A percentile compares a stretch with the other conserved stretches of the same genome.
Evolutionary conservation across 2,329 filamentous ascomycete species (phyloP).

Genomic region (Aspergillus sp.): DNA sequence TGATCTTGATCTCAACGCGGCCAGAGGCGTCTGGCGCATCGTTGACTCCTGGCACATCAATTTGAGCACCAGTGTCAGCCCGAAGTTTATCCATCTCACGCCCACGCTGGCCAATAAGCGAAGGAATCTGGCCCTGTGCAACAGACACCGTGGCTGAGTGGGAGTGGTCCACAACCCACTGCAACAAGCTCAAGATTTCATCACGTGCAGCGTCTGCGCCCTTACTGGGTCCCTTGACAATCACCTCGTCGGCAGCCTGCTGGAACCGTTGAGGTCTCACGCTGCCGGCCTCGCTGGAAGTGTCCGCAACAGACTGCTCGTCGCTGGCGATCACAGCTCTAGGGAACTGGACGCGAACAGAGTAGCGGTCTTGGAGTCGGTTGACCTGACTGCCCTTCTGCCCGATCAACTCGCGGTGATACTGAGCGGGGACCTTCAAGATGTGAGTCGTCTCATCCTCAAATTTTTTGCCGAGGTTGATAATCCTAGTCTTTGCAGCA

Average conservation of each 20-base stretch:
- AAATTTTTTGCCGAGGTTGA: slow-evolving; percentile 76
- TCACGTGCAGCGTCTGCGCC: slow-evolving; percentile 91
- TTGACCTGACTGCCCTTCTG: slow-evolving; percentile 86
- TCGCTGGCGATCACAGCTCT: slow-evolving; percentile 63
- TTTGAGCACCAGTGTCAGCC: slow-evolving; percentile 80
- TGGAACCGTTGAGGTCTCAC: slow-evolving; percentile 65
- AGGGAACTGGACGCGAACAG: slow-evolving; percentile 95
- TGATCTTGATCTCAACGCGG: slow-evolving; percentile 84
- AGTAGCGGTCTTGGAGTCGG: slow-evolving; percentile 88
- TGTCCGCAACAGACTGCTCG: slow-evolving; percentile 72
- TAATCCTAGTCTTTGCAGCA: slow-evolving; percentile 80
- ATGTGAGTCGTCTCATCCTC: slow-evolving; percentile 88
- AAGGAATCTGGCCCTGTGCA: slow-evolving; percentile 90
- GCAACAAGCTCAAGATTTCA: slow-evolving; percentile 84
- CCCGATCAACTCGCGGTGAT: slow-evolving; percentile 91
- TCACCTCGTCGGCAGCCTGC: slow-evolving; percentile 85
- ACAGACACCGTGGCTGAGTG: slow-evolving; percentile 79
- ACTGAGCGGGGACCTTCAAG: slow-evolving; percentile 91
- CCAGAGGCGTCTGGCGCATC: slow-evolving; percentile 69
- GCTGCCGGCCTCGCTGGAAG: slow-evolving; percentile 66
- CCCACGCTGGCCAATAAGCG: slow-evolving; percentile 87
- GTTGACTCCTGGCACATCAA: slow-evolving; percentile 84
- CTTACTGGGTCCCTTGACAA: slow-evolving; percentile 87
- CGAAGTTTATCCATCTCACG: slow-evolving; percentile 89
- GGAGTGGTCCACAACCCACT: slow-evolving; percentile 89